Evolutionary conservation across 225 moss, liverwort and hornwort species (phyloP), one percentile per base, ranked within the genome.

Genomic region (Marchantia polymorpha): DNA sequence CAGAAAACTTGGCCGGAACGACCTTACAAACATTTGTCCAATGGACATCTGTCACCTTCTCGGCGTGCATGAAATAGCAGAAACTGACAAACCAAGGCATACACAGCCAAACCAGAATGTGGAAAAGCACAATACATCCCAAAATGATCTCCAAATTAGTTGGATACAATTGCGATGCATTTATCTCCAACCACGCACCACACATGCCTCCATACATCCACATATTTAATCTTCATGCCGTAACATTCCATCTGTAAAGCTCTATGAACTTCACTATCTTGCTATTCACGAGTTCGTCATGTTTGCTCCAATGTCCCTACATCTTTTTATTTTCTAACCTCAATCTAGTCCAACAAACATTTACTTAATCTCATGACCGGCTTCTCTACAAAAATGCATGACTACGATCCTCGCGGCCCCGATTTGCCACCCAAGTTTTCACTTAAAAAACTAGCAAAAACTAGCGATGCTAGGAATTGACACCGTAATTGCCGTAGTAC

Each of bases 61-160:
- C 83, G 63, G 94, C 93, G 81, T 99, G 97, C 82, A 94, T 90
- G 75, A 99, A 90, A 88, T 95, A 99, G 12, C 93, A 92, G 75
- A 99, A 99, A 86, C 93, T 93, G 71, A 99, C 92, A 20, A 95
- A 99, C 97, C 97, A 99, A 12, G 89, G 88, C 74, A 95, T 95
- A 81, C 92, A 99, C 48, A 99, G 89, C 80, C 92, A 95, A 65
- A 92, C 86, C 71, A 99, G 84, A 77, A 91, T 82, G 76, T 99
- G 97, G 39, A 86, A 72, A 39, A 95, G 70, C 12, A 87, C 86
- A 69, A 93, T 64, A 60, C 86, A 90, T 67, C 83, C 89, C 47
- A 99, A 83, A 74, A 93, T 82, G 20, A 95, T 83, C 53, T 90
- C 91, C 0, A 95, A 90, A 81, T 93, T 95, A 19, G 90, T 87